Evolutionary conservation across 257 asterid genomes (phyloP), one percentile per base, ranked within the genome.

Genomic region (Rehmannia glutinosa): DNA sequence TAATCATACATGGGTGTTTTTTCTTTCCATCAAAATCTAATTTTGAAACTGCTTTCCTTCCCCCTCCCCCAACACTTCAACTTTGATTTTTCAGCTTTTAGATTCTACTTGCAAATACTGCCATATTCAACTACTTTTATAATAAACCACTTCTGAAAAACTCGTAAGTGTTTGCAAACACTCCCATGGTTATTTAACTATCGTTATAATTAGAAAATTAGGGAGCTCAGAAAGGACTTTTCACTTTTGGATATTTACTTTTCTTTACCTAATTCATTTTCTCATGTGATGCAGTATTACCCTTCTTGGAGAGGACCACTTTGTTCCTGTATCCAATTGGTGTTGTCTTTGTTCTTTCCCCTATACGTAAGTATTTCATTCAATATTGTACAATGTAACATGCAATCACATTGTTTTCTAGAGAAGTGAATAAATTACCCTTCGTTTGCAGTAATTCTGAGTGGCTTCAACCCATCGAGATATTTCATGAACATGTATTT

Each of bases 271-370:
- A 42, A 56, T 19, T 32, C 27, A 24, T 63, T 66, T 67, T 56
- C 50, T 24, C 63, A 36, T 30, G 2, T 60, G 45, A 25, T 86
- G 85, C 96, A 94, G 99, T 94, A 58, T 73, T 94, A 52, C 99
- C 99, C 55, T 94, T 94, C 85, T 74, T 94, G 85, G 99, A 91
- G 81, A 94, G 89, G 85, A 91, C 99, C 46, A 94, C 99, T n/a
- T 77, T 94, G 75, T 91, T 94, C 81, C 85, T 94, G 64, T 94
- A 94, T 73, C 99, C 99, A 62, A 94, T 94, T 55, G 97, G 99
- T 41, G 41, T 77, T 47, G 89, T 78, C 56, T 73, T 94, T 61
- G 88, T 94, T 64, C 93, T 94, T 63, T 88, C 92, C 55, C 99
- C 99, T 35, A 87, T 80, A 70, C 38, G 87, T 82, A 75, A 82